Base-by-base conservation (phyloP, 2,329 filamentous ascomycete genomes). In the Aspergillus melleus region DNA sequence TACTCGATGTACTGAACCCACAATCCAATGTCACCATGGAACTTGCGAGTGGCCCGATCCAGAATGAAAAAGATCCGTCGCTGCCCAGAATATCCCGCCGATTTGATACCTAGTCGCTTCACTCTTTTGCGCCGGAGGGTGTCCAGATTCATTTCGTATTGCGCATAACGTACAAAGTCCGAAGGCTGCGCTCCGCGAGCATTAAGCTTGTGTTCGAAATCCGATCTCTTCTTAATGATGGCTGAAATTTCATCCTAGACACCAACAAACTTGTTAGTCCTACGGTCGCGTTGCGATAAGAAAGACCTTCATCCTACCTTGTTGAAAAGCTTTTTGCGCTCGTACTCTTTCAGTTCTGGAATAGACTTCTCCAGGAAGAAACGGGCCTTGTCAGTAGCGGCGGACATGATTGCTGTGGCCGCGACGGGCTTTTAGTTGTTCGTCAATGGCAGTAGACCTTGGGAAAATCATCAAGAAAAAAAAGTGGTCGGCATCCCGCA, bases 311-410 rank as follows among this genome's bases (percentile, higher is more conserved):
- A 22, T n/a, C 52, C 19, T 76, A 90, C 90, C 80, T 89, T 88
- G 62, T 84, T 86, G 79, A 99, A 99, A 68, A 99, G 90, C 69
- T 91, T 89, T 76, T 96, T 97, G 66, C 91, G 86, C 77, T 96
- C 90, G 76, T 92, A 96, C 70, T 96, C 92, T 64, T 92, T 91
- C 59, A 99, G 85, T 76, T 98, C 93, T 16, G 93, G 92, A 49
- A 97, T 91, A 2, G 90, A 90, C 68, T 94, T 90, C 80, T 99
- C 95, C 65, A 98, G 85, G 77, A 91, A 97, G 79, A 94, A 98
- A 60, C 94, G 91, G 58, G 94, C 95, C 79, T 97, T 98, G 72
- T 98, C 95, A 64, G 90, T 89, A 60, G 95, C 89, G 47, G 87
- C 89, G 1, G 92, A 86, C 92, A 96, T 96, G 61, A 54, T 70